Evolutionary conservation across 1,284 basidiomycete genomes (phyloP).

Genomic region (Papiliotrema terrestris): DNA sequence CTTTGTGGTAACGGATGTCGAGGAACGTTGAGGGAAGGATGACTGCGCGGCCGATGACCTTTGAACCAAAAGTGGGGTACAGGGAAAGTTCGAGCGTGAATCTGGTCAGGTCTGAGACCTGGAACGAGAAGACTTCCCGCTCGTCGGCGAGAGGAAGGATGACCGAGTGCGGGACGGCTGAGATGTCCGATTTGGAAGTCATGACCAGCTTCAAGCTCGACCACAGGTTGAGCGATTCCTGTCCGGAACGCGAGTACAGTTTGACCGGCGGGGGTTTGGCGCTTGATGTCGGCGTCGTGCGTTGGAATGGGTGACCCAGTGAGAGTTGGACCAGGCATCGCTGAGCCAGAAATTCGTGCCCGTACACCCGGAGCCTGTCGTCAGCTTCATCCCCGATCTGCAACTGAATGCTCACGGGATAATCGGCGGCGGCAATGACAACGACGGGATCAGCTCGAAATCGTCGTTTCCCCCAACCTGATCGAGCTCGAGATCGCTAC

Average conservation of each 20-base stretch:
- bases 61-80: conserved; percentile 98
- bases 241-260: conserved; percentile 52
- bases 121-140: conserved; percentile 83
- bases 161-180: conserved; percentile 81
- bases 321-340: conserved; percentile 82
- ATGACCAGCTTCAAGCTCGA: conserved; percentile 92
- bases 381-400: not conserved
- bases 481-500: conserved; percentile 63
- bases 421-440: conserved; percentile 94
- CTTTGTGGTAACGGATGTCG: conserved; percentile 55
- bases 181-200: conserved; percentile 71
- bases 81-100: conserved; percentile 90
- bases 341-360: conserved; percentile 65
- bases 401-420: conserved; percentile 61
- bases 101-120: conserved; percentile 68
- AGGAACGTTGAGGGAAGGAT: conserved; percentile 74
- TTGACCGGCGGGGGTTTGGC: conserved; percentile 50
- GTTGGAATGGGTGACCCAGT: conserved; percentile 64
- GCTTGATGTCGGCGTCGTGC: conserved; percentile 17
- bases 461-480: conserved; percentile 44
- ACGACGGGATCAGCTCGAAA: conserved; percentile 81
- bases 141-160: conserved; percentile 79
- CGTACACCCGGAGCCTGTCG: conserved; percentile 44
- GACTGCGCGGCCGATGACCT: conserved; percentile 90
- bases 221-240: conserved; percentile 48